Evolutionary conservation across 805 yeast species (phyloP).

Genomic region (Kazachstania martiniae): DNA sequence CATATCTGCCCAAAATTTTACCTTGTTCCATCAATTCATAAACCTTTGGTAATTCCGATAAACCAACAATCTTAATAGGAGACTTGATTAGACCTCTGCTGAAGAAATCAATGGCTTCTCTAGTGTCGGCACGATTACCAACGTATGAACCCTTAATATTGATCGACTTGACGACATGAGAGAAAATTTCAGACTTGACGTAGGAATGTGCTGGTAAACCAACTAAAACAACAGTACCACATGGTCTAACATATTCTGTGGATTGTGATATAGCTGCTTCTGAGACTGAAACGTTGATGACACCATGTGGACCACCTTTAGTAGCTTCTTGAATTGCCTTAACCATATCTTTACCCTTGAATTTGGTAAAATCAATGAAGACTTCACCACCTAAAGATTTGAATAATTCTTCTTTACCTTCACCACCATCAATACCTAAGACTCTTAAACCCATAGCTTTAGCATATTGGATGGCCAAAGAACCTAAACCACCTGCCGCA

Average conservation of each 20-base stretch:
- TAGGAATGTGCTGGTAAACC: constrained; percentile 48
- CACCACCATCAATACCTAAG: constrained; percentile 67
- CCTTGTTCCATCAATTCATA: constrained; percentile 75
- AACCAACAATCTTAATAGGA: constrained; percentile 66
- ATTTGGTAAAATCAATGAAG: constrained; percentile 43
- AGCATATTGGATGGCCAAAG: constrained; percentile 67
- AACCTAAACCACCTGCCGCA: constrained; percentile 76
- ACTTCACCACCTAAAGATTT: constrained; percentile 52
- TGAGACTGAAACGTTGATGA: constrained; percentile 51
- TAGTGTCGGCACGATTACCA: constrained; percentile 40
- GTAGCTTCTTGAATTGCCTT: constrained; percentile 37
- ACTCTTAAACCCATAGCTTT: constrained; percentile 66
- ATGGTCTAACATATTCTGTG: constrained; percentile 42
- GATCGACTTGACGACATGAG: constrained; percentile 39
- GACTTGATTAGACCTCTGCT: constrained; percentile 59
- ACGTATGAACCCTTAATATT: constrained; percentile 40
- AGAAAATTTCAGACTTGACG: constrained; percentile 36
- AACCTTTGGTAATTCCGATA: constrained; percentile 57
- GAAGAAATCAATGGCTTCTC: constrained; percentile 69
- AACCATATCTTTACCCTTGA: constrained; percentile 37
- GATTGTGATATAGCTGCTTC: constrained; percentile 40
- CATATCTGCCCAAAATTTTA: constrained; percentile 78
- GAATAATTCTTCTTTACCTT: constrained; percentile 45
- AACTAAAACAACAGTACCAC: constrained; percentile 53
- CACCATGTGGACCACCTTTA: constrained; percentile 61